Conservation (phyloP, 371 early-diverging fungal genomes). For the Umbelopsis sp. region DNA sequence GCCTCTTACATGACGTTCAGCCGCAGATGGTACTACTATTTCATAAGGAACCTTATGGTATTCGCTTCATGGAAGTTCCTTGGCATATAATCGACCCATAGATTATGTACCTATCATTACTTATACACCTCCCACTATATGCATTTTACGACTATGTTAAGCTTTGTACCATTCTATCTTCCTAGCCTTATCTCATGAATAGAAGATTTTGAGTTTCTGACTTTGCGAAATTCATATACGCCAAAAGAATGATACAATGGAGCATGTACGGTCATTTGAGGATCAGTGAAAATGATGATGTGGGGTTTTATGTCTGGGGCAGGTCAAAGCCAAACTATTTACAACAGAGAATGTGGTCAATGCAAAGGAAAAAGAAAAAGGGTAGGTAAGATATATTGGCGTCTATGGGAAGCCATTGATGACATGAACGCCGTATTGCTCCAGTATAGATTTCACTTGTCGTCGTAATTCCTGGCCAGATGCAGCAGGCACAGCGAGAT, state of each 20-base stretch:
- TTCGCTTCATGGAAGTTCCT: conserved; percentile 25
- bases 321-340: no score
- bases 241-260: no score
- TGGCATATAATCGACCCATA: conserved; percentile 24
- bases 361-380: neutral
- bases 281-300: no score
- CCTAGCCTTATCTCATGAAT: no score
- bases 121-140: neutral
- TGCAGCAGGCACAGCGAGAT: neutral
- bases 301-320: no score
- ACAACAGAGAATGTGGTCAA: neutral
- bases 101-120: no score
- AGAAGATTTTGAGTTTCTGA: no score
- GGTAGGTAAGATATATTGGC: neutral
- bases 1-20: conserved; percentile 25
- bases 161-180: no score
- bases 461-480: conserved; percentile 17
- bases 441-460: conserved; percentile 9
- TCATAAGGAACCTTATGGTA: conserved; percentile 24
- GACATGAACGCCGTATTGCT: conserved; percentile 20
- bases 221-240: no score
- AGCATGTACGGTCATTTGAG: no score
- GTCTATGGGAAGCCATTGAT: conserved; percentile 7
- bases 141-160: neutral
- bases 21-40: conserved; percentile 26